A percentile compares a stretch with the other conserved stretches of the same genome.
These are phyloP conservation scores for Blepharisma stoltei DNA, from an alignment of 73 alveolate species.

Conservation along the genomic window DNA sequence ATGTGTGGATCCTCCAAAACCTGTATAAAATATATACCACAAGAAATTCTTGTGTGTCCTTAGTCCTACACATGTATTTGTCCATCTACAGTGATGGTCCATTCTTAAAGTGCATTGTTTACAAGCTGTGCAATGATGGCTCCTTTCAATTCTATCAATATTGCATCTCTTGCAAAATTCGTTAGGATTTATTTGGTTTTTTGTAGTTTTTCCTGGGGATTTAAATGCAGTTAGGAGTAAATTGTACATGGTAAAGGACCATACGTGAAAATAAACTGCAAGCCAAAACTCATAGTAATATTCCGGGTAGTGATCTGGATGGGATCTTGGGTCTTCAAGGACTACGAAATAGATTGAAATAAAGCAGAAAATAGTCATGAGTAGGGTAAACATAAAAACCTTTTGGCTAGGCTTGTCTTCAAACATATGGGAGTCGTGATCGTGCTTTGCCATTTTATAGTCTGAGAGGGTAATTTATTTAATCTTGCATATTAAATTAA, in stretches of 20 bases:
- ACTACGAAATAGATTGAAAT: too few relatives aligned
- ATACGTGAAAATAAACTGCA: background rate
- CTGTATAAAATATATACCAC: conserved; percentile 9
- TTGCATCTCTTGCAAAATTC: conserved; percentile 23
- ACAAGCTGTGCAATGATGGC: conserved; percentile 36
- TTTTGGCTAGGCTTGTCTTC: too few relatives aligned
- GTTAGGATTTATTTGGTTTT: background rate
- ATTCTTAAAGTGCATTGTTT: conserved; percentile 12
- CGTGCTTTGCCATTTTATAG: too few relatives aligned
- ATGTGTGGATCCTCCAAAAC: conserved; percentile 4
- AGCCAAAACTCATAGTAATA: conserved; percentile 2
- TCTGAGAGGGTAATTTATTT: too few relatives aligned
- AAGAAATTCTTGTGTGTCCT: conserved; percentile 21
- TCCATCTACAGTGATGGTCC: conserved; percentile 40
- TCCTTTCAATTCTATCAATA: background rate
- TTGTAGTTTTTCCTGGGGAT: background rate
- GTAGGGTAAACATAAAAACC: too few relatives aligned
- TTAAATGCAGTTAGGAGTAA: background rate
- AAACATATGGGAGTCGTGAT: too few relatives aligned
- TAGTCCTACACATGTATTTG: conserved; percentile 24
- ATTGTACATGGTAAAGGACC: background rate
- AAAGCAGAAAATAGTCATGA: too few relatives aligned
- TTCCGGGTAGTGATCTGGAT: conserved; percentile 13
- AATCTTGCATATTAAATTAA: too few relatives aligned
- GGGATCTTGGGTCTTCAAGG: too few relatives aligned